phyloP scores from a whole-genome alignment of 2,329 filamentous ascomycete genomes.

The Hysterium pulicare region DNA sequence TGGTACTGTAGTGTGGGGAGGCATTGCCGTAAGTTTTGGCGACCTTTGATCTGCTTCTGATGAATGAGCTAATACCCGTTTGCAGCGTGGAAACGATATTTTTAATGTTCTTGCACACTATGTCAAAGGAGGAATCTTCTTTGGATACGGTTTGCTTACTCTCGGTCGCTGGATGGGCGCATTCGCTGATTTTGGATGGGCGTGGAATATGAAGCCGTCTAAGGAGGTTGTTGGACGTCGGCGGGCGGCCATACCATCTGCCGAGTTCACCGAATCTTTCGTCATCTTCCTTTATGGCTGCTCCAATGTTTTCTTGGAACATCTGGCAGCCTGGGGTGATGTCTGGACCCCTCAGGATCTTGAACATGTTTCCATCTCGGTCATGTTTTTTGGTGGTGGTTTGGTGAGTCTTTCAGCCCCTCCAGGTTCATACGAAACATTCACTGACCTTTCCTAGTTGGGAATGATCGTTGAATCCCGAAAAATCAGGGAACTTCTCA shows the following conservation, averaged over 20 bases:
- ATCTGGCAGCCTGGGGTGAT: constrained; percentile 68
- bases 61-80: constrained; percentile 8
- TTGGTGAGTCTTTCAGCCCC: constrained; percentile 55
- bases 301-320: constrained; percentile 90
- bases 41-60: background rate
- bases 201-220: constrained; percentile 81
- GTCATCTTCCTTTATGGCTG: constrained; percentile 87
- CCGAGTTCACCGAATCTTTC: constrained; percentile 85
- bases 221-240: constrained; percentile 57
- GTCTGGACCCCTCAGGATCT: constrained; percentile 76
- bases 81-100: constrained; percentile 62
- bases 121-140: constrained; percentile 92
- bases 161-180: constrained; percentile 86
- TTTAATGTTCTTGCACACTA: constrained; percentile 90
- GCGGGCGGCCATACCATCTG: constrained; percentile 63
- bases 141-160: constrained; percentile 85
- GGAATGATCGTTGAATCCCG: constrained; percentile 79
- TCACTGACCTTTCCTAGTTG: constrained; percentile 42
- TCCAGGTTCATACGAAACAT: constrained; percentile 9
- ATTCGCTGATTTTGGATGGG: constrained; percentile 89
- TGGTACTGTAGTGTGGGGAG: constrained; percentile 73
- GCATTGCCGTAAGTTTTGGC: constrained; percentile 70
- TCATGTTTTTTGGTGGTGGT: constrained; percentile 91
- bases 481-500: constrained; percentile 64
- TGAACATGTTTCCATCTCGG: constrained; percentile 87